Base-by-base conservation (phyloP, 176 grass and related monocot species). In the Bothriochloa decipiens region DNA sequence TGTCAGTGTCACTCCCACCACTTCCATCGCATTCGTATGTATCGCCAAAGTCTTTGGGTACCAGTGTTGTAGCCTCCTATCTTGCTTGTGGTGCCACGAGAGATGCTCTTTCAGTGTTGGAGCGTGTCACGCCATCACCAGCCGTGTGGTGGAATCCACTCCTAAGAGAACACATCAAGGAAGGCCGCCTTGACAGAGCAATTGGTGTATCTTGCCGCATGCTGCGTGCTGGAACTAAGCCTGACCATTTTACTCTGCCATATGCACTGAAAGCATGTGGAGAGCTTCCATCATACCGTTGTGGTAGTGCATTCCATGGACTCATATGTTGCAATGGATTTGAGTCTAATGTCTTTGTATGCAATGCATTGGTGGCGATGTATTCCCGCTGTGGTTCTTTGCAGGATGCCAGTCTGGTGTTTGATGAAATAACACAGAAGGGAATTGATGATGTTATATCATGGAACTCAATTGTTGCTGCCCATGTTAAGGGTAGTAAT, bases 361-460 rank as follows among this genome's bases (percentile, higher is more conserved):
- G 92, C 79, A 97, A 97, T 91, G 87, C 86, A 16, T 70, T 97
- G 70, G 84, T 97, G 79, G 85, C 85, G 1, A 94, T 92, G 94
- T 97, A 97, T 75, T 64, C 87, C 11, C 88, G 90, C 11, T 94
- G 87, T 81, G 86, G 94, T 87, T 79, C 74, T 82, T 47, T 90
- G 40, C 77, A 94, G 39, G 90, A 97, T 66, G 90, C 92, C 70
- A 70, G 20, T 33, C 47, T 62, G 57, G 77, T 92, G 68, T 97
- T 97, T 85, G 69, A 97, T 80, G 94, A 94, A 89, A 94, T 97
- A 76, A 57, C 61, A 23, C 32, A 40, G 33, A 94, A 74, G 68
- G 86, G 88, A 52, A 94, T 94, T 49, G 94, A 97, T 92, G 94
- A 97, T 92, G 86, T 92, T 39, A 93, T 90, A 36, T 94, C 94